Base-by-base conservation (phyloP, 202 grass and related monocot genomes). In the Saccharum hybrid region DNA sequence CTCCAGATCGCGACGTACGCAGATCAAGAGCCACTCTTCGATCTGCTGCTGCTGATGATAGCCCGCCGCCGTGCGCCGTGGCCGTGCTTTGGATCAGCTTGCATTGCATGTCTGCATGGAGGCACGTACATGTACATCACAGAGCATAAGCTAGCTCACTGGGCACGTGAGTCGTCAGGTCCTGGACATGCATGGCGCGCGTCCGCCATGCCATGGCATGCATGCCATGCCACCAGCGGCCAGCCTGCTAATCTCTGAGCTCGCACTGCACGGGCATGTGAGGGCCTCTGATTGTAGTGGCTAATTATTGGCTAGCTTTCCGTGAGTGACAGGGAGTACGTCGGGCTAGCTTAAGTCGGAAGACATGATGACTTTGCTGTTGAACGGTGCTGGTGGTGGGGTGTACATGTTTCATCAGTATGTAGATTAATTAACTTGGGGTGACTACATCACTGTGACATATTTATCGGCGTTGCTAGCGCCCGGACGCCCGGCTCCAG, bases 251-350 rank as follows among this genome's bases (percentile, higher is more conserved):
- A 13, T 56, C 5, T 16, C 36, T 66, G 77, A 68, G 76, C 61
- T 37, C 57, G 18, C 48, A 74, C 68, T 86, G 76, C 78, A 33
- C 39, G 51, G 39, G n/a, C 84, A 81, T 81, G 78, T 81, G 21
- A 61, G 9, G 18, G 18, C 46, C 78, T 81, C 62, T 61, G 57
- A 61, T 51, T 22, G 51, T 51, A 38, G 60, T 16, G 23, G 10
- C 19, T 65, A 23, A 74, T 60, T 66, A 54, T 45, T 64, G 39
- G 16, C 8, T 72, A 41, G 57, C 76, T 74, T 81, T 81, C 60
- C 36, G 43, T n/a, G 73, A 28, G 18, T 63, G 66, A 43, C 66
- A 81, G 37, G 8, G 23, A 26, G 56, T 9, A 21, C 56, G 56
- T 60, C 71, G 66, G 51, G 22, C 26, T 38, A 21, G 63, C 51